Evolutionary conservation across 2,329 filamentous ascomycete species (phyloP).

Genomic region (Thermoascus crustaceus): DNA sequence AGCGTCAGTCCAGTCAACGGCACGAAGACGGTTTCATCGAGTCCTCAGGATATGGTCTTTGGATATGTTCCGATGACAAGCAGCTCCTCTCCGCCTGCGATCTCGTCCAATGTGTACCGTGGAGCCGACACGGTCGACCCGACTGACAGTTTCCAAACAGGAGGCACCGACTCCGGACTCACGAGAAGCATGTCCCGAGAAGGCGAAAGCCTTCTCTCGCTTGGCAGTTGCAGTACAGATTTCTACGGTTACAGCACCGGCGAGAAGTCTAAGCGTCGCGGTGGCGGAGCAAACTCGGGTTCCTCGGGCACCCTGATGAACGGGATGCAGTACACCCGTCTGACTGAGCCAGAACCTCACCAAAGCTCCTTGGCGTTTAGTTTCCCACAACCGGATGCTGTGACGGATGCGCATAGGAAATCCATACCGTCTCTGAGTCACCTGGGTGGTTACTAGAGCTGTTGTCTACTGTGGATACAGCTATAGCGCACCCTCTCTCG

Average conservation of each 20-base stretch:
- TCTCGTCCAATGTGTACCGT: slow-evolving; percentile 11
- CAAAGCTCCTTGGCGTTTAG: slow-evolving; percentile 11
- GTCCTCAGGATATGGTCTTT: slow-evolving; percentile 22
- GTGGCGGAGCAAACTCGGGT: slow-evolving; percentile 15
- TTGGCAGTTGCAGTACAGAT: slow-evolving; percentile 25
- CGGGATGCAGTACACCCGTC: slow-evolving; percentile 33
- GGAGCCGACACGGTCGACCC: slow-evolving; percentile 13
- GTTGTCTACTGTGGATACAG: too few relatives aligned
- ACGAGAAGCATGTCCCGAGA: slow-evolving; percentile 15
- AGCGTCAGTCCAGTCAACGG: slow-evolving; percentile 12
- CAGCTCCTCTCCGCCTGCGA: slow-evolving; percentile 9
- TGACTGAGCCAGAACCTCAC: slow-evolving; percentile 15
- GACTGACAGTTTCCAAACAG: slow-evolving; percentile 12
- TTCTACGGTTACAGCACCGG: slow-evolving; percentile 34
- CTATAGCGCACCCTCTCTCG: too few relatives aligned
- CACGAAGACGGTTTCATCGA: slow-evolving; percentile 13
- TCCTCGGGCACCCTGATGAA: slow-evolving; percentile 29
- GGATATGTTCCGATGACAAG: slow-evolving; percentile 19
- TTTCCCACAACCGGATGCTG: slow-evolving; percentile 11
- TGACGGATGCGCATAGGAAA: slow-evolving; percentile 16
- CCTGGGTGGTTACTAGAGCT: slow-evolving; percentile 10
- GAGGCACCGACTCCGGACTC: slow-evolving; percentile 11
- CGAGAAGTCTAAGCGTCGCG: slow-evolving; percentile 22
- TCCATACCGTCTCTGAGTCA: slow-evolving; percentile 18
- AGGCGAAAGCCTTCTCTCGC: slow-evolving; percentile 14